phyloP scores from a whole-genome alignment of 371 early-diverging fungal species.

The Saksenaea oblongispora region DNA sequence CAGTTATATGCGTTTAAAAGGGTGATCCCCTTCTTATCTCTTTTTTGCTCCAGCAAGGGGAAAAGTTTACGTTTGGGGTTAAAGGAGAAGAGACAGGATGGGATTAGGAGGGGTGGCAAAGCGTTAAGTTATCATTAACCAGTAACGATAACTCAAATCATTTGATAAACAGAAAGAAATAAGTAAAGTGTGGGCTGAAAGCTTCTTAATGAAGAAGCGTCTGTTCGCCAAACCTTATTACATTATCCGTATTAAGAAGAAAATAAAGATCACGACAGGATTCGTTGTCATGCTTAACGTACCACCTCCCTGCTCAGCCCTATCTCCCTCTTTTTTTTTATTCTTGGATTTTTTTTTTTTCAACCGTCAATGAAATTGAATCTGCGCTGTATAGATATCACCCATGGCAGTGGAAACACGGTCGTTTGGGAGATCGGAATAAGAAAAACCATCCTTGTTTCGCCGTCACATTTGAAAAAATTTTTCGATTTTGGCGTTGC shows the following conservation, averaged over 20 bases:
- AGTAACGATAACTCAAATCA: neutral
- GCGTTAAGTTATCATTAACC: neutral
- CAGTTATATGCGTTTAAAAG: conserved; percentile 1
- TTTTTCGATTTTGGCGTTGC: neutral
- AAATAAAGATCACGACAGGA: no score
- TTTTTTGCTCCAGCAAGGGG: neutral
- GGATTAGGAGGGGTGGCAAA: conserved; percentile 3
- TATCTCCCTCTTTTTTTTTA: no score
- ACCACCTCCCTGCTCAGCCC: no score
- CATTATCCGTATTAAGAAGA: neutral
- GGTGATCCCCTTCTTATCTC: neutral
- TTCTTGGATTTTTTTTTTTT: no score
- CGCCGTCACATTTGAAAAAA: neutral
- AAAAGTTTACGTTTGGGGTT: neutral
- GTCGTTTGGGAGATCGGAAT: neutral
- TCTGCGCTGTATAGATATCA: no score
- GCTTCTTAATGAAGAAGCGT: neutral
- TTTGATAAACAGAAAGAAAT: neutral
- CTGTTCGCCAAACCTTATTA: conserved; percentile 4
- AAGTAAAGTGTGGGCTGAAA: neutral
- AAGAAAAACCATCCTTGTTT: neutral
- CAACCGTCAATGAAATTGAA: no score
- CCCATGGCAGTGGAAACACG: no score
- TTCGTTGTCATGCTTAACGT: no score
- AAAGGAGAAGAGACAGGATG: conserved; percentile 4